Evolutionary conservation across 495 filamentous ascomycete species (phyloP).

Genomic region (Penicillium longicatenatum): DNA sequence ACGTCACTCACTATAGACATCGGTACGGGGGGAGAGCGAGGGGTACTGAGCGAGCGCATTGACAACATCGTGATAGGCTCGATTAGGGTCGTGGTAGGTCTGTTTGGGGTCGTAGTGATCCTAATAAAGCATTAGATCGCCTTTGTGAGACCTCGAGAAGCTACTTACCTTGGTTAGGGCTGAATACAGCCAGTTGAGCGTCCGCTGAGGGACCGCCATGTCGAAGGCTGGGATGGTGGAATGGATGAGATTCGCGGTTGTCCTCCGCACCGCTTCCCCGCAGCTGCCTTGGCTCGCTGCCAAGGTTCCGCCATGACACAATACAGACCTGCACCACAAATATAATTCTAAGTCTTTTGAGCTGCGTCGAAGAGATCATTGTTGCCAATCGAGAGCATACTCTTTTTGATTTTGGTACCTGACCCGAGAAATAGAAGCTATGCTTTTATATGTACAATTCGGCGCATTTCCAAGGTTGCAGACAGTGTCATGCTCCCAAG

Average conservation of each 20-base stretch:
- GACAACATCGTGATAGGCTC: constrained; percentile 89
- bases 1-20: constrained; percentile 81
- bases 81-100: constrained; percentile 88
- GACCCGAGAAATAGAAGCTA: too few species aligned
- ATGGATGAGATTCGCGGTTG: constrained; percentile 14
- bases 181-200: constrained; percentile 93
- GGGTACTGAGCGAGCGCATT: constrained; percentile 79
- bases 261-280: constrained; percentile 32
- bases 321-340: too few species aligned
- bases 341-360: too few species aligned
- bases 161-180: constrained; percentile 73
- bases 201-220: constrained; percentile 83
- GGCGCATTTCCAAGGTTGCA: too few species aligned
- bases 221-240: constrained; percentile 12
- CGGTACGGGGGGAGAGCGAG: constrained; percentile 84
- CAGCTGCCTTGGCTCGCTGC: constrained; percentile 20
- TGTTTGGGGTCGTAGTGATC: constrained; percentile 90
- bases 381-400: too few species aligned
- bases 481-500: too few species aligned
- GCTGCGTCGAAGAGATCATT: too few species aligned
- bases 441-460: too few species aligned
- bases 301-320: constrained; percentile 4
- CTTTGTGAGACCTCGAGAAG: not conserved
- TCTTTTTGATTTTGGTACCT: too few species aligned
- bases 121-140: constrained; percentile 44